phyloP scores from a whole-genome alignment of 345 rosid species.

The Gossypium ekmanianum region DNA sequence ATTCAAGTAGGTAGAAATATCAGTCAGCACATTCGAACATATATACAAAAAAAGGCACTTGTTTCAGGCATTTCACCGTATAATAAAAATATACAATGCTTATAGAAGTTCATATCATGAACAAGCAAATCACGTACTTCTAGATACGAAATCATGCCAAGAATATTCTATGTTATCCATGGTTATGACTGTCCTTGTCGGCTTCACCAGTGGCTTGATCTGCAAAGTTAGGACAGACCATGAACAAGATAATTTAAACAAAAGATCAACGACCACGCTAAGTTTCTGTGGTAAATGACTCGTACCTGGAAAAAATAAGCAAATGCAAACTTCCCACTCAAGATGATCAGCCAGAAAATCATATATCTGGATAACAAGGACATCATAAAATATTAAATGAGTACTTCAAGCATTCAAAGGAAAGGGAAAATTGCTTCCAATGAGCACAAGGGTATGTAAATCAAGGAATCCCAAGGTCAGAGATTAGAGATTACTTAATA shows the following conservation, averaged over 20 bases:
- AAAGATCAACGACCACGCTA: background rate
- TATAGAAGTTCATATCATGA: background rate
- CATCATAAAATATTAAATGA: background rate
- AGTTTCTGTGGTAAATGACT: background rate
- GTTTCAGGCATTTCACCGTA: background rate
- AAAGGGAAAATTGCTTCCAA: background rate
- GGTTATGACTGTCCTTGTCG: conserved; percentile 54
- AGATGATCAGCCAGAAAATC: conserved; percentile 81
- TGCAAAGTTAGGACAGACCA: conserved; percentile 31
- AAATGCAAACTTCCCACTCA: conserved; percentile 79
- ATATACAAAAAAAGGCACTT: background rate
- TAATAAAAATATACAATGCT: background rate
- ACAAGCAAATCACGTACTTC: conserved; percentile 41
- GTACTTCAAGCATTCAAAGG: background rate
- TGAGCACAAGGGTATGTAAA: background rate
- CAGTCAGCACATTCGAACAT: background rate
- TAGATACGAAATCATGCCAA: conserved; percentile 96
- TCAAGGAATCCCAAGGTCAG: conserved; percentile 1
- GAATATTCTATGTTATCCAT: conserved; percentile 59
- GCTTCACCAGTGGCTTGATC: conserved; percentile 83
- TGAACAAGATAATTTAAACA: background rate
- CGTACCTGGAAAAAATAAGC: conserved; percentile 89
- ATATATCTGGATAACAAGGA: conserved; percentile 59
- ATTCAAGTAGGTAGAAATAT: conserved; percentile 14
- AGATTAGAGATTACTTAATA: conserved; percentile 53